Evolutionary conservation across 2,329 filamentous ascomycete species (phyloP), one percentile per base, ranked within the genome.

Genomic region (Sclerotinia borealis): DNA sequence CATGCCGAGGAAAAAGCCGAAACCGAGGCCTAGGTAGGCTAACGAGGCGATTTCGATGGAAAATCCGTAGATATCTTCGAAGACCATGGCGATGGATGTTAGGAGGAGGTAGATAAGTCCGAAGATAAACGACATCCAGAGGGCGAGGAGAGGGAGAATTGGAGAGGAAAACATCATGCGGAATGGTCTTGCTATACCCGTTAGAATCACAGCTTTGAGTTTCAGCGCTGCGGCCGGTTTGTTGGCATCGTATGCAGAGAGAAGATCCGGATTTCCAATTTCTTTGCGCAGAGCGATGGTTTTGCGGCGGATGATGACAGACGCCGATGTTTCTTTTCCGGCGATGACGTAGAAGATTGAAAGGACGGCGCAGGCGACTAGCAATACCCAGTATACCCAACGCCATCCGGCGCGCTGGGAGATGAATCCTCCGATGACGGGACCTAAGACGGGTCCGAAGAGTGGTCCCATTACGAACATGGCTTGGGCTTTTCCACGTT

Each of bases 401-500:
- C 76, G 70, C 76, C 76, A 77, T 2, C 75, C 74, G 31, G 69
- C 67, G 7, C 69, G 70, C 56, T 72, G 66, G 3, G 73, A 64
- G 3, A 77, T 50, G 63, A 75, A 77, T 15, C 76, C 75, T 45
- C 74, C 74, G 15, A 67, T 67, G 8, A 75, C 68, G 8, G 74
- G 74, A 8, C 74, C 67, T 25, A 66, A 45, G 29, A 68, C 60
- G 10, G 78, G 77, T 2, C 75, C 75, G 22, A 73, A 65, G 27
- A 75, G 71, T 11, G 78, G 78, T 0, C 78, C 79, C 27, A 81
- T 72, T 37, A 74, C 73, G 62, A 78, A 82, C 11, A 71, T 75
- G 1, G 80, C 78, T 83, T 88, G 86, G 59, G 83, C 83, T 4
- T 77, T 75, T 15, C 83, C 85, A 43, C 86, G 79, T 67, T 83